These are phyloP conservation scores for Oryza meyeriana DNA, from an alignment of 176 grass and related monocot genomes.

Conservation along the genomic window DNA sequence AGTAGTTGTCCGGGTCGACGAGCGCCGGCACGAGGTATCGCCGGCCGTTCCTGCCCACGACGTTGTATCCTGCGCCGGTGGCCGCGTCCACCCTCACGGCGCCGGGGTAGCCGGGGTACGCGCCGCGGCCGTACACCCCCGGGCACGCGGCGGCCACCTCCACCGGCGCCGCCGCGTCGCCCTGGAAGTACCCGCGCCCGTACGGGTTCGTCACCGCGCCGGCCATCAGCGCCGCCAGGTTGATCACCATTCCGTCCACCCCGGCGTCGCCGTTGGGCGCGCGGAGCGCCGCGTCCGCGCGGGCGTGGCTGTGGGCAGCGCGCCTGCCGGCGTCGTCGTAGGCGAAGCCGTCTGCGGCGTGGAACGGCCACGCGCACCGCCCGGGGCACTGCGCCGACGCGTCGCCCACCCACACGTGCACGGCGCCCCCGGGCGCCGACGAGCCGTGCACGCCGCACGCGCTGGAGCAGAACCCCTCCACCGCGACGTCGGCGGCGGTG, in stretches of 20 bases:
- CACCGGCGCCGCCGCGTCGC: slow-evolving; percentile 46
- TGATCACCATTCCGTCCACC: slow-evolving; percentile 73
- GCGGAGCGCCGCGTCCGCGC: slow-evolving; percentile 26
- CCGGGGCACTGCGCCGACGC: slow-evolving; percentile 66
- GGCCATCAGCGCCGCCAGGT: slow-evolving; percentile 72
- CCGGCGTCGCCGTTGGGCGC: slow-evolving; percentile 72
- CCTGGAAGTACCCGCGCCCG: slow-evolving; percentile 71
- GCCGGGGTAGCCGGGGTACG: slow-evolving; percentile 65
- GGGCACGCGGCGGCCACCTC: slow-evolving; percentile 65
- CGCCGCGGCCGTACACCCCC: slow-evolving; percentile 51
- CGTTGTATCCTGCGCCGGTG: slow-evolving; percentile 76
- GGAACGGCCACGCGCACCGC: slow-evolving; percentile 82
- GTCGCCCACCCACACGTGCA: slow-evolving; percentile 77
- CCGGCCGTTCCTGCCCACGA: slow-evolving; percentile 72
- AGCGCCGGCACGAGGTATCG: slow-evolving; percentile 83
- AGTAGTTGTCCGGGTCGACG: slow-evolving; percentile 55
- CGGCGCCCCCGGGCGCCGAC: not conserved
- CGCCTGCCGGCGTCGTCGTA: not conserved
- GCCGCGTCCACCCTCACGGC: slow-evolving; percentile 43
- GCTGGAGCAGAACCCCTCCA: slow-evolving; percentile 59
- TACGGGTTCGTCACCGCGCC: slow-evolving; percentile 80
- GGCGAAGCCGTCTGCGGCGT: slow-evolving; percentile 36
- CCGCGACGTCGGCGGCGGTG: slow-evolving; percentile 68
- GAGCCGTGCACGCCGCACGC: slow-evolving; percentile 62
- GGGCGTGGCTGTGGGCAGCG: not conserved